Percentiles rank a stretch among this genome's conserved stretches.
phyloP scores from a whole-genome alignment of 257 asterid genomes.

The Gardenia jasminoides region DNA sequence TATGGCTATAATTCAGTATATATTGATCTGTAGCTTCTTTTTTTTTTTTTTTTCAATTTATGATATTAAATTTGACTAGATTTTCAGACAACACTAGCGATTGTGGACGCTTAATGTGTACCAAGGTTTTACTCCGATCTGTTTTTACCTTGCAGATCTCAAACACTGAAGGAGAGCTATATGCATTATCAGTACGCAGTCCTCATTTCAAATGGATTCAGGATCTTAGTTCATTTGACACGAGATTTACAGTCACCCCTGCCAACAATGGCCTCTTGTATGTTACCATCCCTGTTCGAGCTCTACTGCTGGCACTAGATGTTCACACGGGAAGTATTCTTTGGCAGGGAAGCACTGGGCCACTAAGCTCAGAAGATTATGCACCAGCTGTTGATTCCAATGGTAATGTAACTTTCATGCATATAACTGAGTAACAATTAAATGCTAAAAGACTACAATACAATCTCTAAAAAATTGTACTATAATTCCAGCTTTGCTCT shows the following conservation, averaged over 20 bases:
- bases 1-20: neutral
- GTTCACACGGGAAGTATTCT: conserved; percentile 60
- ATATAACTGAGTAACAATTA: neutral
- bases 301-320: conserved; percentile 62
- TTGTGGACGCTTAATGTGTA: neutral
- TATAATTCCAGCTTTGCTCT: neutral
- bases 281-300: conserved; percentile 46
- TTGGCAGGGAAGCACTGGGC: conserved; percentile 77
- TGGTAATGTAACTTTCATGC: conserved; percentile 38
- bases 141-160: conserved; percentile 50
- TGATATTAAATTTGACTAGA: neutral
- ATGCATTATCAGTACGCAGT: conserved; percentile 69
- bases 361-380: conserved; percentile 61
- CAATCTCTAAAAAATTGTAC: neutral
- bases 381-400: conserved; percentile 76
- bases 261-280: conserved; percentile 80
- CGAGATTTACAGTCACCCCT: conserved; percentile 44
- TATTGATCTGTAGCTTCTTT: neutral
- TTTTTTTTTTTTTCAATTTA: neutral
- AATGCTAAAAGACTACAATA: neutral
- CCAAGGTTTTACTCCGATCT: neutral
- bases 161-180: conserved; percentile 76
- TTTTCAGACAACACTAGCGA: too few species aligned
- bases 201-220: conserved; percentile 83
- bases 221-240: conserved; percentile 72